These are phyloP conservation scores for Astrephomene gubernaculifera DNA, from an alignment of 139 green algal species.

Conservation along the genomic window DNA sequence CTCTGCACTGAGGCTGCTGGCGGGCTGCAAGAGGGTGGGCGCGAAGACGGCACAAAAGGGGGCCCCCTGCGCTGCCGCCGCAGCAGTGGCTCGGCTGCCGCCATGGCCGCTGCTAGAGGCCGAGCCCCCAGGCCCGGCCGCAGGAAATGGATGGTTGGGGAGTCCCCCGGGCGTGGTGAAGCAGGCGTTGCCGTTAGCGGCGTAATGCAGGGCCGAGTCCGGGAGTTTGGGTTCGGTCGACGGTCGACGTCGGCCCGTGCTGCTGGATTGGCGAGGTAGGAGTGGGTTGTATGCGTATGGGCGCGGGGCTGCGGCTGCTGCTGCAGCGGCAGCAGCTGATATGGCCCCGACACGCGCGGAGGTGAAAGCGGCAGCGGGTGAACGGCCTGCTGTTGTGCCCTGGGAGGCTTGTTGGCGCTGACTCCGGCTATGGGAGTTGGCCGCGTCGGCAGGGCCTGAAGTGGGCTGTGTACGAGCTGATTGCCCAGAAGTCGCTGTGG, in stretches of 20 bases:
- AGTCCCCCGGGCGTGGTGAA: not conserved
- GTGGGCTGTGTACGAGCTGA: not conserved
- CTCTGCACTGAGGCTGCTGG: too few species aligned
- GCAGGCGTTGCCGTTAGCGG: not conserved
- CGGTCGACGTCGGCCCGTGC: not conserved
- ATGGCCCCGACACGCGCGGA: not conserved
- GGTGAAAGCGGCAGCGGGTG: not conserved
- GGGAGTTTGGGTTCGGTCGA: not conserved
- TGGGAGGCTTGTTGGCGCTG: not conserved
- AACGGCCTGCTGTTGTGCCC: not conserved
- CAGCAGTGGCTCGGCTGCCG: not conserved
- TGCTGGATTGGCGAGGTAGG: not conserved
- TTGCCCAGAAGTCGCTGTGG: not conserved
- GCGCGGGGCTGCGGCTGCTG: not conserved
- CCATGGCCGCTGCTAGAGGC: not conserved
- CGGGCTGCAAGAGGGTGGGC: too few species aligned
- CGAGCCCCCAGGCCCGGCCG: not conserved
- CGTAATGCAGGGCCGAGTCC: not conserved
- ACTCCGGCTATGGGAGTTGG: not conserved
- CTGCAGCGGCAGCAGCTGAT: not conserved
- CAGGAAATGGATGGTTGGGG: not conserved
- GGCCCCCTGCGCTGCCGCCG: not conserved
- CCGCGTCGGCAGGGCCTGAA: not conserved
- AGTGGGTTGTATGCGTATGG: constrained; percentile 1
- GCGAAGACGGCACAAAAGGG: too few species aligned